Evolutionary conservation across 148 eudicot species (phyloP), one percentile per base, ranked within the genome.

Genomic region (Tetragonia tetragonoides): DNA sequence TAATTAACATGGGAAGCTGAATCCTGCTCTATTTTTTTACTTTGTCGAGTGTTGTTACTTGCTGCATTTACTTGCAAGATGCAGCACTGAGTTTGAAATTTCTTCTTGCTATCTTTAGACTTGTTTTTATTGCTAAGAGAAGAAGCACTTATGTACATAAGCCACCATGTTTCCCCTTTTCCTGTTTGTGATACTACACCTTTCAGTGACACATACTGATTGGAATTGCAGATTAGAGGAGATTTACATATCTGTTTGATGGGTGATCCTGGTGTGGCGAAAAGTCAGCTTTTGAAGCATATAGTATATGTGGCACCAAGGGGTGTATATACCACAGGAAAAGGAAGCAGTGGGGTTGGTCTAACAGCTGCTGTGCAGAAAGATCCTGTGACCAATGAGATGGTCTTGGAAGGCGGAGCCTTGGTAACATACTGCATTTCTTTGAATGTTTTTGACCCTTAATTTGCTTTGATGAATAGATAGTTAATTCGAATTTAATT

Each of bases 211-310:
- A 7, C 47, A 5, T 12, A 37, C 69, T 60, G 34, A 44, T 73
- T 78, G 56, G 40, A 10, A 74, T 44, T 89, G 89, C 89, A 96
- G 99, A 96, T 96, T 76, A 89, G 99, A 80, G 99, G 99, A 80
- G 99, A 96, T 81, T 42, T 96, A 54, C 99, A 96, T 79, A 86
- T 96, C 24, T 96, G 99, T 82, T 83, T 96, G 85, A 96, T 96
- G 99, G 99, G 99, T 76, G 99, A 96, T 88, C 99, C 99, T 75
- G 98, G 98, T 75, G 99, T 96, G 80, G 99, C 99, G 68, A 96
- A 96, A 83, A 96, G 99, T 79, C 99, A 96, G 93, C 97, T 96
- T 79, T 86, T 96, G 44, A 96, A 96, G 84, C 95, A 93, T 89
- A 96, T 96, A 79, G 91, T 96, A 54, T 93, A 91, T 78, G 98